phyloP scores from a whole-genome alignment of 768 basidiomycete species.

The Boletus bicolor region DNA sequence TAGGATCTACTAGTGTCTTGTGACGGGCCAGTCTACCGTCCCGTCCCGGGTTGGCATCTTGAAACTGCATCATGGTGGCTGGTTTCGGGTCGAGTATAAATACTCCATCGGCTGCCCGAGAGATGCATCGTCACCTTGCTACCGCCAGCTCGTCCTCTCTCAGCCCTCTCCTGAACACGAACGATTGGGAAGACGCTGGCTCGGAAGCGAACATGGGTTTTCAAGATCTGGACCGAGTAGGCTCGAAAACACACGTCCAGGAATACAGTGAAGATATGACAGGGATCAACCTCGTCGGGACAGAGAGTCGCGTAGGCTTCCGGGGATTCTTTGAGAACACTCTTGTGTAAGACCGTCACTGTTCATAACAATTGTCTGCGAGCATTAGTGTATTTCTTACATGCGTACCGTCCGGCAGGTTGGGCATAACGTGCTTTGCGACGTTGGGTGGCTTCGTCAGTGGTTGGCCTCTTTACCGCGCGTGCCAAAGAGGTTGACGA shows the following conservation, averaged over 20 bases:
- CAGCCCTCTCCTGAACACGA: neutral
- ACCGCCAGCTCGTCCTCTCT: constrained; percentile 17
- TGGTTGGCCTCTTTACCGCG: neutral
- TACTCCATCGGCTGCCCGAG: neutral
- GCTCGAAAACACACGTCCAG: neutral
- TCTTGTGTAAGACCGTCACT: constrained; percentile 21
- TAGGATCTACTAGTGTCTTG: neutral
- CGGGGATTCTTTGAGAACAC: constrained; percentile 28
- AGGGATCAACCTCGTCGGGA: constrained; percentile 9
- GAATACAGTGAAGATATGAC: neutral
- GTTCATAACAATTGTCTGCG: neutral
- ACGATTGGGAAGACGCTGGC: constrained; percentile 6
- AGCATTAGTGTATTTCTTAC: neutral
- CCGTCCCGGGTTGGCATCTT: too few relatives aligned
- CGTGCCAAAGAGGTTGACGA: neutral
- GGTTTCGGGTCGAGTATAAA: constrained; percentile 14
- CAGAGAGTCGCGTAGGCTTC: constrained; percentile 26
- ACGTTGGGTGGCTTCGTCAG: constrained; percentile 33
- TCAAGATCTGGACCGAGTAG: neutral
- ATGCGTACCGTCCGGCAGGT: constrained; percentile 8
- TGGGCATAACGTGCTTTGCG: constrained; percentile 33
- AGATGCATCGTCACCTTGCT: neutral
- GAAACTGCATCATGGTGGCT: neutral
- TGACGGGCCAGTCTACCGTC: too few relatives aligned
- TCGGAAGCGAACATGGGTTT: constrained; percentile 12